Evolutionary conservation across 2,329 filamentous ascomycete genomes (phyloP).

Genomic region (Colletotrichum australisinense): DNA sequence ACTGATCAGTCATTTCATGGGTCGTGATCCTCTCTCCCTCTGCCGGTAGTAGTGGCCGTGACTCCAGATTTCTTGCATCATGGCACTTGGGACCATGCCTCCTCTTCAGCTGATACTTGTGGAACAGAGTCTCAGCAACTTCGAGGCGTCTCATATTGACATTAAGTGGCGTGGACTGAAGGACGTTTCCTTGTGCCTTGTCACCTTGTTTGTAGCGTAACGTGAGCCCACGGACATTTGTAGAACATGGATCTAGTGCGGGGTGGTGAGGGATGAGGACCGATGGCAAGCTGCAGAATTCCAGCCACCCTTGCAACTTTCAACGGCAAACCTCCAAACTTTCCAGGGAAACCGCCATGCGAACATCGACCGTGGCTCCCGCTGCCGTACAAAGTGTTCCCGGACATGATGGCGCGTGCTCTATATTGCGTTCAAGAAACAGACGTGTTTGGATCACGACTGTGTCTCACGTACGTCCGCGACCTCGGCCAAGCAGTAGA

Average conservation of each 20-base stretch:
- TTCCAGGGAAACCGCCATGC: constrained; percentile 13
- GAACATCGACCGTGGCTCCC: background rate
- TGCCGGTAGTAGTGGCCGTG: background rate
- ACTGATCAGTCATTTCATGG: background rate
- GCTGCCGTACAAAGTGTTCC: background rate
- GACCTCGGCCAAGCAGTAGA: background rate
- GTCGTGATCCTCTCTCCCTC: background rate
- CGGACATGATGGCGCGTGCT: constrained; percentile 26
- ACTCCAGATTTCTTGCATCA: background rate
- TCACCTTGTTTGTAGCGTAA: background rate
- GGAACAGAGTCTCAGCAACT: background rate
- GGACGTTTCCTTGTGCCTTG: background rate
- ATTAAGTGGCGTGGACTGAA: background rate
- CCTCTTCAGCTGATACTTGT: background rate
- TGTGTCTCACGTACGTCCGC: constrained; percentile 18
- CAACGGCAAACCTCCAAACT: constrained; percentile 7
- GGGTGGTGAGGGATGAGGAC: constrained; percentile 19
- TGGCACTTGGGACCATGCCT: background rate
- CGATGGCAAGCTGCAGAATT: constrained; percentile 3
- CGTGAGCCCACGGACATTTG: constrained; percentile 9
- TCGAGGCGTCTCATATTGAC: background rate
- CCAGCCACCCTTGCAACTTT: background rate
- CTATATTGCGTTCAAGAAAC: constrained; percentile 13
- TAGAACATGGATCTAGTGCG: constrained; percentile 13
- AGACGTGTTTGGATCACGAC: constrained; percentile 20